Evolutionary conservation across 176 grass and related monocot species (phyloP).

Genomic region (Aegilops sharonensis): DNA sequence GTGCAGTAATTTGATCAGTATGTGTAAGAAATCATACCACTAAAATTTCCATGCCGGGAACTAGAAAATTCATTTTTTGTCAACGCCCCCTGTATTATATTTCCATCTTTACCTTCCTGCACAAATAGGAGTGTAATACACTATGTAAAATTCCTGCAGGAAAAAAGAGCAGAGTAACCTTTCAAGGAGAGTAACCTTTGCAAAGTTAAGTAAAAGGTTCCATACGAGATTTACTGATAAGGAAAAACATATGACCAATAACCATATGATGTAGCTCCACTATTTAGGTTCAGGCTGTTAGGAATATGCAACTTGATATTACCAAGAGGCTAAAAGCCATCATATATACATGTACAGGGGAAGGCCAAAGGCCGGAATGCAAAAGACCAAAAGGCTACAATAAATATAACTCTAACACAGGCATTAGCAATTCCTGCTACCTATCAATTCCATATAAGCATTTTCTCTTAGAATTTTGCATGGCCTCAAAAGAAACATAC

Average conservation of each 20-base stretch:
- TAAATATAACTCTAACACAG: no score
- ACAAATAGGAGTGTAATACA: constrained; percentile 60
- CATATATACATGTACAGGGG: no score
- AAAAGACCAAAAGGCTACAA: no score
- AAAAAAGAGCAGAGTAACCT: constrained; percentile 52
- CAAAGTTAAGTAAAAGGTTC: constrained; percentile 27
- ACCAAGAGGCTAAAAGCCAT: no score
- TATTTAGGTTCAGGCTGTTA: constrained; percentile 1
- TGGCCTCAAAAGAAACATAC: not conserved
- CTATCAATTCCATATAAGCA: not conserved
- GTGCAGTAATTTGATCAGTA: not conserved
- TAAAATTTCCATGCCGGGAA: constrained; percentile 71
- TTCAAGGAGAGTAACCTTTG: constrained; percentile 54
- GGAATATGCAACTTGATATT: no score
- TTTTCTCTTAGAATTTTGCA: not conserved
- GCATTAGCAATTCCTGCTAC: not conserved
- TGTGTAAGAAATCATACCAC: constrained; percentile 46
- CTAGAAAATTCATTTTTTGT: constrained; percentile 67
- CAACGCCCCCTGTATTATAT: constrained; percentile 44
- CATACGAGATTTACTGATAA: constrained; percentile 2
- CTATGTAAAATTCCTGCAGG: constrained; percentile 62
- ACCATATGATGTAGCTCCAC: not conserved
- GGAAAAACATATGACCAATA: not conserved
- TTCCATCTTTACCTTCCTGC: constrained; percentile 82
- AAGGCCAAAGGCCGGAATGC: no score